These are phyloP conservation scores for Avena atlantica DNA, from an alignment of 176 grass and related monocot species.

Conservation along the genomic window DNA sequence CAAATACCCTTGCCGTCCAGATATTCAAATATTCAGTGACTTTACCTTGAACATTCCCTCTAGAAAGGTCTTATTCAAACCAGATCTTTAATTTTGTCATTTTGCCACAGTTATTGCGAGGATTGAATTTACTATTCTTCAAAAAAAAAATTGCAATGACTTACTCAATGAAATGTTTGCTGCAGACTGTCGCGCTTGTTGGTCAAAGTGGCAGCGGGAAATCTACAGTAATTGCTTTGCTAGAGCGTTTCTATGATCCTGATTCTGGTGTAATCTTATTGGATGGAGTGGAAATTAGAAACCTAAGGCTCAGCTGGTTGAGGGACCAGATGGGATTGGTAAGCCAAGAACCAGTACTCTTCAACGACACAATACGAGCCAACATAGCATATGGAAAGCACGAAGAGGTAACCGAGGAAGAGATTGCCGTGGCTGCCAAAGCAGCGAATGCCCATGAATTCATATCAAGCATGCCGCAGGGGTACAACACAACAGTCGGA, in stretches of 20 bases:
- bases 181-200: conserved; percentile 57
- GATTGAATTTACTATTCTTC: not conserved
- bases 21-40: conserved; percentile 56
- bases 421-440: conserved; percentile 42
- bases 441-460: conserved; percentile 58
- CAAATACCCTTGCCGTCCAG: conserved; percentile 52
- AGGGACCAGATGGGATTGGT: conserved; percentile 60
- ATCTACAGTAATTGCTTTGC: conserved; percentile 54
- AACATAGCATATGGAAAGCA: conserved; percentile 64
- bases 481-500: conserved; percentile 47
- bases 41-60: conserved; percentile 52
- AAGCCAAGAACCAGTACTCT: conserved; percentile 62
- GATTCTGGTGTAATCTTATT: conserved; percentile 47
- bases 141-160: not conserved
- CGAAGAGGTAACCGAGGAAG: conserved; percentile 49
- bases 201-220: conserved; percentile 60
- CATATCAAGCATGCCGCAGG: conserved; percentile 61
- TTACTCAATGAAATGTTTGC: conserved; percentile 15
- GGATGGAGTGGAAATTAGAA: conserved; percentile 53
- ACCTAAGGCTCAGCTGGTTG: conserved; percentile 51
- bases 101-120: not conserved
- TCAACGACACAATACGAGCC: conserved; percentile 53
- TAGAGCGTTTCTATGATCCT: conserved; percentile 65
- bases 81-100: conserved; percentile 8
- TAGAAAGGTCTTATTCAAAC: conserved; percentile 42